Evolutionary conservation across 257 asterid species (phyloP).

Genomic region (Nicotiana otophora): DNA sequence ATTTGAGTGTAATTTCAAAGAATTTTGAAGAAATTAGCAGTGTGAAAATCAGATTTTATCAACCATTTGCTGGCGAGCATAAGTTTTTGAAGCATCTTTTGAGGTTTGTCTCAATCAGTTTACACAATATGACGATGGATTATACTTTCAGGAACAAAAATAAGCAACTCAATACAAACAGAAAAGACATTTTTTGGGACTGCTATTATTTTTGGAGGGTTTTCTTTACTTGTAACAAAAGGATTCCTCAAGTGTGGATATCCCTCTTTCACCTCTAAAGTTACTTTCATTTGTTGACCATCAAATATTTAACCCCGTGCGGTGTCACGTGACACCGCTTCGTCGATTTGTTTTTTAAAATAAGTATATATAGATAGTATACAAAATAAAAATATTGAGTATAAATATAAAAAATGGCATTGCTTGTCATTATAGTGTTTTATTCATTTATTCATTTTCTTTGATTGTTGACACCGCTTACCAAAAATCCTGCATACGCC

Average conservation of each 20-base stretch:
- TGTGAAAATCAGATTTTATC: not conserved
- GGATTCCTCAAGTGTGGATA: slow-evolving; percentile 4
- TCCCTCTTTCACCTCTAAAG: slow-evolving; percentile 12
- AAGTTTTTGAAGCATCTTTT: not conserved
- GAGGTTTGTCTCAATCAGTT: not conserved
- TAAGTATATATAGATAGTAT: too few species aligned
- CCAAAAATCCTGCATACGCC: too few species aligned
- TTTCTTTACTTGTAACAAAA: slow-evolving; percentile 5
- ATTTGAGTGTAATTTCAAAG: too few species aligned
- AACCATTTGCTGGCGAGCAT: not conserved
- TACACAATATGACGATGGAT: not conserved
- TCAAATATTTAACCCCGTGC: not conserved
- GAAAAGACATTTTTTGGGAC: not conserved
- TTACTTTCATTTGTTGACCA: slow-evolving; percentile 12
- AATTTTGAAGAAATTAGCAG: not conserved
- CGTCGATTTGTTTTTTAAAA: too few species aligned
- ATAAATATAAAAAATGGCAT: too few species aligned
- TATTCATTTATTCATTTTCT: too few species aligned
- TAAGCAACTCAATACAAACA: not conserved
- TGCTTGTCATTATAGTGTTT: too few species aligned
- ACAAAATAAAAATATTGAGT: too few species aligned
- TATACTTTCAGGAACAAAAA: not conserved
- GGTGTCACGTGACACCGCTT: too few species aligned
- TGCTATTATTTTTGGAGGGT: not conserved
- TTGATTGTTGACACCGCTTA: too few species aligned